Conservation (phyloP, 345 rosid species). For the Clarkia xantiana region DNA sequence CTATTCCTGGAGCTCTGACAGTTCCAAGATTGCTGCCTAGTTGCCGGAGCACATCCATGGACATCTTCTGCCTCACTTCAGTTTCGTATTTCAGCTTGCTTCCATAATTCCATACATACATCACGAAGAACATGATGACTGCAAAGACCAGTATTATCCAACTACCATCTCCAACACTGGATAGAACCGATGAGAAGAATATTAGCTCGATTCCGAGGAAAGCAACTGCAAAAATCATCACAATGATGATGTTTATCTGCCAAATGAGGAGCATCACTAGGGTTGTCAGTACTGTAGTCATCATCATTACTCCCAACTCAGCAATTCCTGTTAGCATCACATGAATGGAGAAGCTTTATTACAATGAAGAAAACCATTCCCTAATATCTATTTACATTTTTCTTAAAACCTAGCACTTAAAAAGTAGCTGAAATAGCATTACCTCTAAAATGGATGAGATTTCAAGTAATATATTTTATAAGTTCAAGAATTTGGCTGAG, state of each 20-base stretch:
- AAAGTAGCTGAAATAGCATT: too few species aligned
- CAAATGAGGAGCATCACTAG: constrained; percentile 97
- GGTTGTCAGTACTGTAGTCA: constrained; percentile 82
- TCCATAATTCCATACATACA: constrained; percentile 94
- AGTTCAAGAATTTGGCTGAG: too few species aligned
- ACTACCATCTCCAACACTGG: constrained; percentile 79
- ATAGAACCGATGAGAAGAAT: constrained; percentile 79
- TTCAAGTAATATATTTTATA: too few species aligned
- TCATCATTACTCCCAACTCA: constrained; percentile 98
- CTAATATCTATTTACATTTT: too few species aligned
- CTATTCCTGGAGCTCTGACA: constrained; percentile 95
- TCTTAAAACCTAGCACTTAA: too few species aligned
- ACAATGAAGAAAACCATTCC: constrained; percentile 1
- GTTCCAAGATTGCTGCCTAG: constrained; percentile 93
- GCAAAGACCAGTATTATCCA: constrained; percentile 92
- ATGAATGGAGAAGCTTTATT: constrained; percentile 39
- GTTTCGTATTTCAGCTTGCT: constrained; percentile 95
- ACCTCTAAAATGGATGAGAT: too few species aligned
- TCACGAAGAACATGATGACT: constrained; percentile 67
- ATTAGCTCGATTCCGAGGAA: constrained; percentile 75
- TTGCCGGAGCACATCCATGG: constrained; percentile 87
- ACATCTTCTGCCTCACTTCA: constrained; percentile 86
- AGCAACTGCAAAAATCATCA: constrained; percentile 43
- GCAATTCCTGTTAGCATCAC: constrained; percentile 90
- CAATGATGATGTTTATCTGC: constrained; percentile 84